Conservation (phyloP, 23 red algal genomes). For the Cyanidioschyzon merolae region DNA sequence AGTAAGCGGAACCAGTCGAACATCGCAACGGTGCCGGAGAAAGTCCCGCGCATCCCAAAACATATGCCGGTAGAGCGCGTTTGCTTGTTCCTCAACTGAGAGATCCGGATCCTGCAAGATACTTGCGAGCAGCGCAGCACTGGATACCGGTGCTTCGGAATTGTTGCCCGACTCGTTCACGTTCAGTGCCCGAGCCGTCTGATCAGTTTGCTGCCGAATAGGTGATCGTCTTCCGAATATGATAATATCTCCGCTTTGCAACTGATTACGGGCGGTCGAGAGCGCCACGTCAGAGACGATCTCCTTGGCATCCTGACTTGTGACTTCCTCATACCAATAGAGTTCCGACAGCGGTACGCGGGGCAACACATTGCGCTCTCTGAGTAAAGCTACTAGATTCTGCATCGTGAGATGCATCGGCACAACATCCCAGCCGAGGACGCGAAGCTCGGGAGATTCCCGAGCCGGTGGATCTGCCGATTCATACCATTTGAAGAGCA, state of each 20-base stretch:
- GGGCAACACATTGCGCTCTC: neutral
- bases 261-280: neutral
- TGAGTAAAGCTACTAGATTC: neutral
- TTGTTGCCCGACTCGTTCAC: neutral
- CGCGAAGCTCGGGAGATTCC: neutral
- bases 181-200: neutral
- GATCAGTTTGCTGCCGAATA: neutral
- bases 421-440: slow-evolving; percentile 10
- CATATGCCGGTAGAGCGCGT: neutral
- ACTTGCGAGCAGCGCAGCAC: neutral
- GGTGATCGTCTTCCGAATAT: slow-evolving; percentile 5
- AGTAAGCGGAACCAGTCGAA: neutral
- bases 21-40: slow-evolving; percentile 15
- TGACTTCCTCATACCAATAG: slow-evolving; percentile 19
- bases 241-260: slow-evolving; percentile 26
- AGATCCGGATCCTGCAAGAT: slow-evolving; percentile 13
- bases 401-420: neutral
- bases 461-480: neutral
- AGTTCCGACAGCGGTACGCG: neutral
- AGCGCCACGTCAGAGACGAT: neutral
- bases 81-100: slow-evolving; percentile 10
- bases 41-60: slow-evolving; percentile 10
- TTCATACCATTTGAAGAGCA: neutral
- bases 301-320: neutral
- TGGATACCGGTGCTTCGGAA: neutral